A percentile compares a stretch with the other conserved stretches of the same genome.
phyloP scores from a whole-genome alignment of 2,329 filamentous ascomycete species.

The Nothopassalora personata region DNA sequence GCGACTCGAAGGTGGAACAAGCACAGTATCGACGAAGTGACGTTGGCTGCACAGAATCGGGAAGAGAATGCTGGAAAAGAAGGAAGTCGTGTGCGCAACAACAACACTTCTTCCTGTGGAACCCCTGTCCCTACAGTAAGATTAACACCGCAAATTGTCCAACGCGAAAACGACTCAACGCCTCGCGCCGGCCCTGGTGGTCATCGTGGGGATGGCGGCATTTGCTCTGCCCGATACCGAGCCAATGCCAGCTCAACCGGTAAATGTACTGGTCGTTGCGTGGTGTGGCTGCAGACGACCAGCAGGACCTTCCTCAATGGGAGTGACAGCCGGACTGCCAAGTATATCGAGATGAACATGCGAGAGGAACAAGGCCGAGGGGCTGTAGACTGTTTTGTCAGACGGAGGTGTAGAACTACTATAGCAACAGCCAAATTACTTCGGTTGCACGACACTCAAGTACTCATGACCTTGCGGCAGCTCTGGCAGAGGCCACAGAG shows the following conservation, averaged over 20 bases:
- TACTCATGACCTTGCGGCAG: not conserved
- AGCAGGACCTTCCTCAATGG: not conserved
- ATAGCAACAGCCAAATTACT: not conserved
- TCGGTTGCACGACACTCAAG: not conserved
- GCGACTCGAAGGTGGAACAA: constrained; percentile 4
- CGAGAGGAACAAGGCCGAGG: not conserved
- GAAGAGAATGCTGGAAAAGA: not conserved
- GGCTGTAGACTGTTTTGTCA: not conserved
- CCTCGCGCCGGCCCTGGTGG: not conserved
- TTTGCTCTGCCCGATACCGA: not conserved
- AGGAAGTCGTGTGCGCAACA: not conserved
- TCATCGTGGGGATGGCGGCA: not conserved
- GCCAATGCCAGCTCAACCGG: not conserved
- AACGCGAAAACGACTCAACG: not conserved
- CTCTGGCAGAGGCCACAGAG: not conserved
- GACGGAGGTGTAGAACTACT: too few species aligned
- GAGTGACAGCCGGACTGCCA: not conserved
- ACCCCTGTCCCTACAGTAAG: not conserved
- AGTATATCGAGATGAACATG: not conserved
- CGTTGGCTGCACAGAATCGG: not conserved
- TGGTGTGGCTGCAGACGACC: not conserved
- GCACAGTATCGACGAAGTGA: not conserved
- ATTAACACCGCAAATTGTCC: not conserved
- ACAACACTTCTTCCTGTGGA: not conserved
- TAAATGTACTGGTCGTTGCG: not conserved